Base-by-base conservation (phyloP, 345 rosid genomes). In the Bruguiera sexangula region DNA sequence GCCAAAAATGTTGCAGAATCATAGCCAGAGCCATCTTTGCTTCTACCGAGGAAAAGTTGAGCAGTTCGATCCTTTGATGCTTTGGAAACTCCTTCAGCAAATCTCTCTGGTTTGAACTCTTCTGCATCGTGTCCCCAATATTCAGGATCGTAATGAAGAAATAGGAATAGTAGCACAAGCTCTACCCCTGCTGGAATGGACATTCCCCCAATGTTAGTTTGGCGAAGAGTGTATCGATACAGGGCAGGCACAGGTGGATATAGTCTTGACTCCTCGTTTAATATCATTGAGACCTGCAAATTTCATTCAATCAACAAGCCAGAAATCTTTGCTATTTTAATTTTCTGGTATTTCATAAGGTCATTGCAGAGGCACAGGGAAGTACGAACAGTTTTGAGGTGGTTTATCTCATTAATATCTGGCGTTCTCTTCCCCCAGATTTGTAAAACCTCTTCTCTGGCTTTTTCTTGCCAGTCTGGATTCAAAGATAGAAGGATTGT, bases 401-500 rank as follows among this genome's bases (percentile, higher is more conserved):
- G 61, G 31, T 71, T 79, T 24, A 78, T 36, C 20, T 7, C 50
- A 20, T 78, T 69, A 2, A 59, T 31, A 39, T 36, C 36, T 0
- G 73, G 75, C 19, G 50, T 39, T 36, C 60, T 58, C 63, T 58
- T 70, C 16, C 81, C 81, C 4, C 66, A 67, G n/a, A 61, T 31
- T 10, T 63, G 70, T 6, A 70, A 8, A 57, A 78, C 78, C 36
- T 74, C 75, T 63, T 70, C 27, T 63, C 82, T 70, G 13, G 82
- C 82, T 32, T 74, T 70, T 51, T 67, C 60, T 74, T 74, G 78
- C 82, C 82, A 74, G 30, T 78, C 20, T 56, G 75, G 78, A 18
- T 74, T 37, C 67, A 66, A 59, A 15, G 70, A 66, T 26, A 74
- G 71, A 21, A 59, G 13, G 20, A 78, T 74, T 69, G 74, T 63